These are phyloP conservation scores for Botryotinia calthae DNA, from an alignment of 2,329 filamentous ascomycete genomes.

Conservation along the genomic window DNA sequence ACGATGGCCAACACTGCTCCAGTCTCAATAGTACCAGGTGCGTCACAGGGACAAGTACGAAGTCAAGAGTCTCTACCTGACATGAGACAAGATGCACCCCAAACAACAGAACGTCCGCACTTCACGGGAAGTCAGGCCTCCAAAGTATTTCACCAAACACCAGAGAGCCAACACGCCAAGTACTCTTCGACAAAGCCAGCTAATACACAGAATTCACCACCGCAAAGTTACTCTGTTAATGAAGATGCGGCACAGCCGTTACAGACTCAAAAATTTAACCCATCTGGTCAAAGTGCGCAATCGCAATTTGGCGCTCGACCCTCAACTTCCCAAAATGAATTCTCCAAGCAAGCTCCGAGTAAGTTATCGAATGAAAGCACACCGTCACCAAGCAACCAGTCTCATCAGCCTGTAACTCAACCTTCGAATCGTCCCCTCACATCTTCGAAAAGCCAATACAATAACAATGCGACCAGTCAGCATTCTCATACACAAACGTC, in stretches of 20 bases:
- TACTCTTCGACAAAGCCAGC: background rate
- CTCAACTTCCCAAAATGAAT: background rate
- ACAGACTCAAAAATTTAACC: background rate
- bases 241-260: background rate
- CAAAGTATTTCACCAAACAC: background rate
- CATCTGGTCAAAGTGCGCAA: background rate
- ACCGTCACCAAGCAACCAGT: background rate
- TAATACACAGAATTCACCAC: background rate
- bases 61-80: background rate
- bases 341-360: background rate
- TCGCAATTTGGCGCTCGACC: background rate
- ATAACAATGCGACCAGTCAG: background rate
- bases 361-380: background rate
- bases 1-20: background rate
- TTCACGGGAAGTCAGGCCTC: background rate
- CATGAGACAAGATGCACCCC: background rate
- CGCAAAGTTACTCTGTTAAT: background rate
- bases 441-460: background rate
- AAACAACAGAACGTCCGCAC: background rate
- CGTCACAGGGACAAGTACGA: background rate
- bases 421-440: background rate
- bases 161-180: background rate
- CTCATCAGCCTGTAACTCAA: background rate
- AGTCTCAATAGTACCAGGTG: background rate
- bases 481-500: background rate